Percentiles rank a stretch among this genome's conserved stretches.
phyloP scores from a whole-genome alignment of 352 stramenopile genomes.

The Phytophthora tubulina region DNA sequence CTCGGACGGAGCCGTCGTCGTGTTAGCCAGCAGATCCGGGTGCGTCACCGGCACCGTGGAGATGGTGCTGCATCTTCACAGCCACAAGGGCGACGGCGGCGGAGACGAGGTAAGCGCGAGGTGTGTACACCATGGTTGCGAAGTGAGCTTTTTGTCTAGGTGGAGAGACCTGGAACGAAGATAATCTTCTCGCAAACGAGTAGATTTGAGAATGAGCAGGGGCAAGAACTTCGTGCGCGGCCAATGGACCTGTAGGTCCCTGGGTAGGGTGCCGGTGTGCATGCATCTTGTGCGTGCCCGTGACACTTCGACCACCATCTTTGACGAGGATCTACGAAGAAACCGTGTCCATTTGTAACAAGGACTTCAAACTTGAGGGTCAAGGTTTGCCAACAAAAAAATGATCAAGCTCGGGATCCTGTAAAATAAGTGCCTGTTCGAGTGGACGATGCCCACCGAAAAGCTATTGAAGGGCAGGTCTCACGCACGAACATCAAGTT shows the following conservation, averaged over 20 bases:
- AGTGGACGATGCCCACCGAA: slow-evolving; percentile 17
- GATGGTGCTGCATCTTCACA: slow-evolving; percentile 39
- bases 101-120: slow-evolving; percentile 35
- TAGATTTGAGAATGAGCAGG: slow-evolving; percentile 34
- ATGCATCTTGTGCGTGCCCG: neutral
- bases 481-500: slow-evolving; percentile 1
- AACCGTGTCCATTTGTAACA: slow-evolving; percentile 27
- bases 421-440: slow-evolving; percentile 10
- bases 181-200: slow-evolving; percentile 40
- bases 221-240: neutral
- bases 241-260: neutral
- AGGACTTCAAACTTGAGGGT: slow-evolving; percentile 29
- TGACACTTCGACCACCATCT: slow-evolving; percentile 16
- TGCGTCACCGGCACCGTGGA: slow-evolving; percentile 23
- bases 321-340: slow-evolving; percentile 17
- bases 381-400: slow-evolving; percentile 6
- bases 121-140: slow-evolving; percentile 36
- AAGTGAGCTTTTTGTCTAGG: slow-evolving; percentile 12
- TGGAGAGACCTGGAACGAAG: slow-evolving; percentile 15
- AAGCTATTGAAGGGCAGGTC: neutral
- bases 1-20: slow-evolving; percentile 18
- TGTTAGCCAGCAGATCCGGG: slow-evolving; percentile 30
- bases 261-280: neutral
- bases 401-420: slow-evolving; percentile 1
- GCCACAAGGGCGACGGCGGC: slow-evolving; percentile 26